Percentiles rank a stretch among this genome's conserved stretches.
Evolutionary conservation across 2,329 filamentous ascomycete species (phyloP).

Genomic region (Anthostomella pinea): DNA sequence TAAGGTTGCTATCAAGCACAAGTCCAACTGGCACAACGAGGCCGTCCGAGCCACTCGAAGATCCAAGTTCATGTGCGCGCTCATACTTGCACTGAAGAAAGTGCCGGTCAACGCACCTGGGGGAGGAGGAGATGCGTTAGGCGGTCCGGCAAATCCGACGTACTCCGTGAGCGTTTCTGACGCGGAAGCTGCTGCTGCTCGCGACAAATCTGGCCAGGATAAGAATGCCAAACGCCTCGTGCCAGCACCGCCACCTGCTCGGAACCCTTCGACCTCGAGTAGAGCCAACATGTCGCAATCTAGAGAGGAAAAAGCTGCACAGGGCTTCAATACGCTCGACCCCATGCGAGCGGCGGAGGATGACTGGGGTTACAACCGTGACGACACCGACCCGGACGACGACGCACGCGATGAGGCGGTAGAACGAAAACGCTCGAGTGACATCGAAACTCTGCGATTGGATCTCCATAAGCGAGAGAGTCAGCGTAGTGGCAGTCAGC

Average conservation of each 20-base stretch:
- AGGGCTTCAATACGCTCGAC: slow-evolving; percentile 42
- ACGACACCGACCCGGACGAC: slow-evolving; percentile 35
- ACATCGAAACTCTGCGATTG: slow-evolving; percentile 32
- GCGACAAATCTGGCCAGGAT: slow-evolving; percentile 54
- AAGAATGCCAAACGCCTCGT: slow-evolving; percentile 67
- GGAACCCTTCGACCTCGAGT: slow-evolving; percentile 18
- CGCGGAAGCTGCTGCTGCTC: slow-evolving; percentile 60
- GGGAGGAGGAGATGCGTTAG: slow-evolving; percentile 61
- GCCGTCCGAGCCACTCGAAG: slow-evolving; percentile 74
- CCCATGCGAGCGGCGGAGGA: slow-evolving; percentile 33
- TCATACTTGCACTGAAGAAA: slow-evolving; percentile 80
- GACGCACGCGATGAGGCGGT: slow-evolving; percentile 29
- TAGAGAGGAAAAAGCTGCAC: slow-evolving; percentile 43
- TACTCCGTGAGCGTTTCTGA: slow-evolving; percentile 79
- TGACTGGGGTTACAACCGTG: slow-evolving; percentile 37
- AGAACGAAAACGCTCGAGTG: slow-evolving; percentile 36
- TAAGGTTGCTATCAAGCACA: slow-evolving; percentile 82
- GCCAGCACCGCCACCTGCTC: slow-evolving; percentile 38
- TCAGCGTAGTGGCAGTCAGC: slow-evolving; percentile 26
- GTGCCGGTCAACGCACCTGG: slow-evolving; percentile 83
- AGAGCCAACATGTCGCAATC: slow-evolving; percentile 26
- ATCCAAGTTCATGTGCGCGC: slow-evolving; percentile 95
- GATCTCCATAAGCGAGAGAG: slow-evolving; percentile 27
- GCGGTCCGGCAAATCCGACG: slow-evolving; percentile 69
- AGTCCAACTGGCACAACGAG: slow-evolving; percentile 90